Percentiles rank a stretch among this genome's conserved stretches.
These are phyloP conservation scores for Viola odorata DNA, from an alignment of 345 rosid species.

Conservation along the genomic window DNA sequence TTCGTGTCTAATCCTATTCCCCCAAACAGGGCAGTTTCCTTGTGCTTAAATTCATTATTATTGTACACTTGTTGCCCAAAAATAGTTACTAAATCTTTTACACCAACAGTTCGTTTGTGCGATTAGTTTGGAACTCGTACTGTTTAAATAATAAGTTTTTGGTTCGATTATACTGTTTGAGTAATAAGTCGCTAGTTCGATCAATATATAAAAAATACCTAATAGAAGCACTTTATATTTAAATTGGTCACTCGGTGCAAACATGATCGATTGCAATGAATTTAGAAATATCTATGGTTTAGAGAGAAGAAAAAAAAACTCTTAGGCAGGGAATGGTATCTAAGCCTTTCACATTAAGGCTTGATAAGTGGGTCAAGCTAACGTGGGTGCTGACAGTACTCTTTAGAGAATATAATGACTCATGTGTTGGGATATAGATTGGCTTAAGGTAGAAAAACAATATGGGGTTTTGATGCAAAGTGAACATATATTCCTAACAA, in stretches of 20 bases:
- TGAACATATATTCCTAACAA: slow-evolving; percentile 23
- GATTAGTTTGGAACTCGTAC: no score
- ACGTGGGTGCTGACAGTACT: slow-evolving; percentile 19
- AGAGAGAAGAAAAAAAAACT: background rate
- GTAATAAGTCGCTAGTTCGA: no score
- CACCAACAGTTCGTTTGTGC: no score
- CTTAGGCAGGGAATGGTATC: slow-evolving; percentile 36
- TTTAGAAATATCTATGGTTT: background rate
- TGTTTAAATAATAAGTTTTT: no score
- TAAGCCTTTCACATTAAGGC: slow-evolving; percentile 12
- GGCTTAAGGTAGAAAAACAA: no score
- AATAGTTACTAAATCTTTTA: no score
- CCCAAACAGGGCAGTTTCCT: slow-evolving; percentile 17
- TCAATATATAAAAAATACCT: no score
- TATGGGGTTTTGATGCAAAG: slow-evolving; percentile 16
- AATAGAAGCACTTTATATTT: no score
- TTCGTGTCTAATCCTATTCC: slow-evolving; percentile 15
- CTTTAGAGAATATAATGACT: slow-evolving; percentile 26
- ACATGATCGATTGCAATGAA: background rate
- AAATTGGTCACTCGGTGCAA: no score
- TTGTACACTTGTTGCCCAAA: no score
- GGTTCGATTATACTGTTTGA: no score
- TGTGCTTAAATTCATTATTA: slow-evolving; percentile 15
- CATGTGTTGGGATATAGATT: slow-evolving; percentile 8
- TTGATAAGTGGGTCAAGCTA: slow-evolving; percentile 26